Evolutionary conservation across 306 rosid genomes (phyloP).

Genomic region (Pachyrhizus erosus): DNA sequence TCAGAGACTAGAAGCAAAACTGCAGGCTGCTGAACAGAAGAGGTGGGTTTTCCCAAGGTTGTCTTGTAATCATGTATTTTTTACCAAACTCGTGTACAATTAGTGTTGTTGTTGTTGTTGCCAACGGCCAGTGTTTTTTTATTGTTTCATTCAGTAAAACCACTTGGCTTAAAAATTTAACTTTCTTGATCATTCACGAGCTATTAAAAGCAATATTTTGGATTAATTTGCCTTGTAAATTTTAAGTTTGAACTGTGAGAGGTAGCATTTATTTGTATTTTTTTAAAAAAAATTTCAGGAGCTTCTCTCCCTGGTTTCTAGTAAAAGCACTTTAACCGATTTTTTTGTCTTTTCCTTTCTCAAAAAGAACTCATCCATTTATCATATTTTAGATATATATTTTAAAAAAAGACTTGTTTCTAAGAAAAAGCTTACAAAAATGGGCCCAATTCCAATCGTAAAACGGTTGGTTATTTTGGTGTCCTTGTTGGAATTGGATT

Average conservation of each 20-base stretch:
- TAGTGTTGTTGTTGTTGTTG: not conserved
- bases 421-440: not conserved
- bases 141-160: not conserved
- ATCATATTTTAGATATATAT: not conserved
- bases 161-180: not conserved
- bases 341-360: not conserved
- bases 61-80: not conserved
- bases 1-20: slow-evolving; percentile 90
- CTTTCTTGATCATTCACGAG: not conserved
- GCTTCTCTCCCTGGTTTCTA: not conserved
- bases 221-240: not conserved
- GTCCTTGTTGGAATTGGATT: not conserved
- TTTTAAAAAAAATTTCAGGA: not conserved
- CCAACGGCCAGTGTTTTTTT: not conserved
- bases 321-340: not conserved
- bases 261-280: not conserved
- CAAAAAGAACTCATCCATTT: not conserved
- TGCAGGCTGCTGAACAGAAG: slow-evolving; percentile 93
- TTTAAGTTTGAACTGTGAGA: not conserved
- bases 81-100: not conserved
- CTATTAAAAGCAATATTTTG: not conserved
- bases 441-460: not conserved
- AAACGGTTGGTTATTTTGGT: slow-evolving; percentile 4
- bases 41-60: slow-evolving; percentile 53
- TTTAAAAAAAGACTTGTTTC: not conserved